Evolutionary conservation across 2,329 filamentous ascomycete genomes (phyloP).

Genomic region (Beauveria caledonica): DNA sequence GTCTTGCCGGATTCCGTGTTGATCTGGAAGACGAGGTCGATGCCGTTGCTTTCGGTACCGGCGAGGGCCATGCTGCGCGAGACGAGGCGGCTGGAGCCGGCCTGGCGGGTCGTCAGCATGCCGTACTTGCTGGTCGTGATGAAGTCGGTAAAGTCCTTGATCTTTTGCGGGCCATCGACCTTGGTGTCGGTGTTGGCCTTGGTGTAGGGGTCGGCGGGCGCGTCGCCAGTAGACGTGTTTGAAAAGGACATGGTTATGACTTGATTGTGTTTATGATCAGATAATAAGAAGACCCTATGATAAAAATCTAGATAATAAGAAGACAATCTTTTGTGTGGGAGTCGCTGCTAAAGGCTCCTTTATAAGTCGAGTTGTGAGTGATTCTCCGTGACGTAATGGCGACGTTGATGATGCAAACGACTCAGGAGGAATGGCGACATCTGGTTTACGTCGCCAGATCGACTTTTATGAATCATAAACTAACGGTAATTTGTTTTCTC

Average conservation of each 20-base stretch:
- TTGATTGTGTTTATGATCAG: neutral
- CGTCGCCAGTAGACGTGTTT: conserved; percentile 53
- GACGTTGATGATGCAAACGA: conserved; percentile 9
- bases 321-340: neutral
- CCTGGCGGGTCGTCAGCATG: conserved; percentile 76
- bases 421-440: neutral
- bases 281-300: no score
- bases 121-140: conserved; percentile 69
- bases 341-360: neutral
- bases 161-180: conserved; percentile 61
- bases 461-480: neutral
- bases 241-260: conserved; percentile 35
- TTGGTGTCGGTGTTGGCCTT: conserved; percentile 60
- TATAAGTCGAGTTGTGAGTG: neutral
- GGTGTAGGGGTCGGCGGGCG: conserved; percentile 70
- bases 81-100: conserved; percentile 56
- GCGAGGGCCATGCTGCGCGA: conserved; percentile 84
- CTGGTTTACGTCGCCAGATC: neutral
- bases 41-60: conserved; percentile 65
- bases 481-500: neutral
- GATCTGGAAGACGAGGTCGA: conserved; percentile 84
- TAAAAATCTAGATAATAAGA: neutral
- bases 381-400: conserved; percentile 9
- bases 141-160: conserved; percentile 65
- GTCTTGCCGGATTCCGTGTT: conserved; percentile 81